Evolutionary conservation across 352 stramenopile species (phyloP), one percentile per base, ranked within the genome.

Genomic region (Phytophthora multivora): DNA sequence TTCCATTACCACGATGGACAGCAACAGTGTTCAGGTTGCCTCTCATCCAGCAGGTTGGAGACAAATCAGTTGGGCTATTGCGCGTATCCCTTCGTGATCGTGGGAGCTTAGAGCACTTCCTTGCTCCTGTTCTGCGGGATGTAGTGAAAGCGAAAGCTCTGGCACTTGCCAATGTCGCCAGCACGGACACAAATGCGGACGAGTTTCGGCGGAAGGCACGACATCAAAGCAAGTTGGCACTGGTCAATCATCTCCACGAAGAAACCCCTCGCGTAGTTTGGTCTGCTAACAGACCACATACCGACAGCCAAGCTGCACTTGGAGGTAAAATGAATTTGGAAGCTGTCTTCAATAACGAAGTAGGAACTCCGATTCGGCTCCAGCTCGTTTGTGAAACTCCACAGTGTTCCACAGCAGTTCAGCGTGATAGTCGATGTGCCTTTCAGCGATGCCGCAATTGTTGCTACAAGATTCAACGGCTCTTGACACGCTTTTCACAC

Each of bases 401-500:
- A 19, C 59, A 73, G 30, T 87, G 80, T 25, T 63, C 36, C n/a
- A 25, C 66, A 19, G 53, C 46, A 23, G 39, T 89, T 13, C 69
- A 77, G 42, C 71, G 56, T 45, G 62, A 81, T 8, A 86, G 57
- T 52, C 42, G 26, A 23, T 91, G 83, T 35, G 46, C 60, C 4
- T 88, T 90, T 31, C 52, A 71, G 23, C 60, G 77, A 33, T 90
- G 80, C 45, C 74, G 80, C 25, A 87, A 69, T 33, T 91, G 83
- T 59, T 91, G 83, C 58, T 91, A 91, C 39, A 70, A 72, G 18
- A 72, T 89, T 41, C 83, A 91, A 52, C 69, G 80, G 9, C 63
- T 90, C 4, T 15, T 76, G 18, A 58, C 53, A 25, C 64, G 48
- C 26, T 75, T 61, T 5, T 48, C 66, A 12, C 56, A 69, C 18